phyloP scores from a whole-genome alignment of 1,139 yeast species.

The Hanseniaspora gamundiae region DNA sequence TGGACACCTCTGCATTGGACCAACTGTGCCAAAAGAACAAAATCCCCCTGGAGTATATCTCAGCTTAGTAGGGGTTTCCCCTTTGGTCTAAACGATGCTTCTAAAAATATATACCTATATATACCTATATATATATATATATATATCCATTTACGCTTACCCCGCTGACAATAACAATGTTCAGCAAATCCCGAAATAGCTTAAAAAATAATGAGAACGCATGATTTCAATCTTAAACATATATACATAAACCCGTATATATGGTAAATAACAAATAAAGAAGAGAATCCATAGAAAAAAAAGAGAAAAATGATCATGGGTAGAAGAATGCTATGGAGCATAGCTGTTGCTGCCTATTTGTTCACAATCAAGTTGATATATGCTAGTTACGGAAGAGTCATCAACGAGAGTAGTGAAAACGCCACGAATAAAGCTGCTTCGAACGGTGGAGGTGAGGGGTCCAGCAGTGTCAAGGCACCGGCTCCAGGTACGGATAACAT shows the following conservation, averaged over 20 bases:
- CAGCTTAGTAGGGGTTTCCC: background rate
- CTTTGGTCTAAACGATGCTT: background rate
- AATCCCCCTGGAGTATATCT: background rate
- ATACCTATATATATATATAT: background rate
- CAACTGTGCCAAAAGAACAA: background rate
- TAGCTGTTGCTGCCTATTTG: background rate
- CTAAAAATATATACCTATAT: too few relatives aligned
- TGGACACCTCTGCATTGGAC: background rate
- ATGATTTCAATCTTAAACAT: too few relatives aligned
- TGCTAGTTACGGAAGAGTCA: background rate
- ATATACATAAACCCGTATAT: too few relatives aligned
- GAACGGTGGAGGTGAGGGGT: background rate
- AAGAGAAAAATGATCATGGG: background rate
- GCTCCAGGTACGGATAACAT: background rate
- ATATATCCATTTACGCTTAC: background rate
- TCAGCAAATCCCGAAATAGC: too few relatives aligned
- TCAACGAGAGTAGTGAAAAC: background rate
- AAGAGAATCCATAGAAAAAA: background rate
- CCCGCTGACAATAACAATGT: too few relatives aligned
- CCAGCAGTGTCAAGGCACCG: background rate
- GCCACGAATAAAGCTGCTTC: background rate
- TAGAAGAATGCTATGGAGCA: background rate
- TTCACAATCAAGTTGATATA: conserved; percentile 1
- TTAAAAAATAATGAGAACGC: too few relatives aligned
- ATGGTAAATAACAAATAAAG: too few relatives aligned